These are phyloP conservation scores for Tolypocladium cylindrosporum DNA, from an alignment of 2,329 filamentous ascomycete genomes.

Conservation along the genomic window DNA sequence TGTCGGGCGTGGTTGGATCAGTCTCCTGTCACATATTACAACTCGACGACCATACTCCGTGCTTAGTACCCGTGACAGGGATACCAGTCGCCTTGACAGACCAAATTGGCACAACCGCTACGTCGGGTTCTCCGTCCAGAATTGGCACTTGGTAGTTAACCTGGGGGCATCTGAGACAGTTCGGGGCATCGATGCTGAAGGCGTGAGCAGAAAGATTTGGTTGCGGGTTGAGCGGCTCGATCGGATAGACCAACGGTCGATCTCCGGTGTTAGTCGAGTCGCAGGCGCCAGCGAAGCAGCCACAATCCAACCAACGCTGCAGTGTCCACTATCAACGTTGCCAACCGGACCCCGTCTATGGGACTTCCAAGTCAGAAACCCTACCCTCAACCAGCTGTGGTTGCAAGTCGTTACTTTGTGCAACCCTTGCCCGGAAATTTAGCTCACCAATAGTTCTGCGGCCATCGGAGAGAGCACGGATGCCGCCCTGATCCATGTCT, in stretches of 20 bases:
- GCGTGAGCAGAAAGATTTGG: neutral
- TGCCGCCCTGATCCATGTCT: neutral
- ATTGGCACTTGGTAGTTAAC: neutral
- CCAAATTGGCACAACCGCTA: neutral
- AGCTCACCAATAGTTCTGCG: conserved; percentile 7
- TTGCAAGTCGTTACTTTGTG: neutral
- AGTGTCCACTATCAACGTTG: neutral
- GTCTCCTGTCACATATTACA: neutral
- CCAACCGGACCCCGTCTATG: neutral
- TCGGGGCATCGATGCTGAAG: neutral
- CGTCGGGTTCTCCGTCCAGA: neutral
- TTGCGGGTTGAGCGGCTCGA: neutral
- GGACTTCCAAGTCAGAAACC: neutral
- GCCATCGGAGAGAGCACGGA: conserved; percentile 3
- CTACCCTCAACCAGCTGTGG: neutral
- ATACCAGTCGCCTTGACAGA: neutral
- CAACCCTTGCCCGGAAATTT: conserved; percentile 6
- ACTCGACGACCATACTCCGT: neutral
- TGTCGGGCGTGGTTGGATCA: neutral
- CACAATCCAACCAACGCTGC: neutral
- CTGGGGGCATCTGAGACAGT: neutral
- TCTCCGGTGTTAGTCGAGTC: neutral
- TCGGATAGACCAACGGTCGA: neutral
- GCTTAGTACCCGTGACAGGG: neutral
- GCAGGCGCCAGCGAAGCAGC: neutral